Base-by-base conservation (phyloP, 441 rosid species). In the Geranium incanum region DNA sequence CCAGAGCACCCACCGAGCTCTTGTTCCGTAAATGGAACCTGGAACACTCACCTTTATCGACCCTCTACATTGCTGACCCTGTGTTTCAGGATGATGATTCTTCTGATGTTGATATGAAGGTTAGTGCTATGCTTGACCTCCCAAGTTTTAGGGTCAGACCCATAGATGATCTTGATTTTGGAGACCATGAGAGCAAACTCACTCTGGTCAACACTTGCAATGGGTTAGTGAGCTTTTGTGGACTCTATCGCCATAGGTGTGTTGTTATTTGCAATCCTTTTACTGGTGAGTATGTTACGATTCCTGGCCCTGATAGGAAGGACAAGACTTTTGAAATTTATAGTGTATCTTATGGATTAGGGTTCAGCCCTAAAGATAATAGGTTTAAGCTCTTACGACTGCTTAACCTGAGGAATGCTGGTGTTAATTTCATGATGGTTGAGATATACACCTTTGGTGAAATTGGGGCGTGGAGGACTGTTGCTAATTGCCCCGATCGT, bases 1-100 rank as follows among this genome's bases (percentile, higher is more conserved):
- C 55, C 2, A 48, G 55, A 48, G 55, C 55, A 48, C 55, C 55
- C 55, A 48, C n/a, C n/a, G 55, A 48, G 55, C 55, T 48, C 55
- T 48, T 48, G 55, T n/a, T 48, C n/a, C 55, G 55, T 0, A 48
- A 48, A 12, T n/a, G 55, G 0, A 9, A 48, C 55, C 55, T 9
- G 11, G 55, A 48, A 48, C n/a, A 48, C 4, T 48, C 8, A 48
- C n/a, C 55, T 28, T 28, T 28, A n/a, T 9, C n/a, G 55, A 48
- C n/a, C 15, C 55, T 48, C n/a, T 48, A 48, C n/a, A 48, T 48
- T 48, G 55, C 55, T 48, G 55, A 48, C n/a, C 55, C 55, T n/a
- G n/a, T 48, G n/a, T 48, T 48, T 48, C 55, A 48, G 55, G 8
- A 2, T 48, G 55, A 9, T 48, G 11, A 12, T 48, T 48, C 55